Conservation (phyloP, 768 basidiomycete species). For the Calocera cornea region DNA sequence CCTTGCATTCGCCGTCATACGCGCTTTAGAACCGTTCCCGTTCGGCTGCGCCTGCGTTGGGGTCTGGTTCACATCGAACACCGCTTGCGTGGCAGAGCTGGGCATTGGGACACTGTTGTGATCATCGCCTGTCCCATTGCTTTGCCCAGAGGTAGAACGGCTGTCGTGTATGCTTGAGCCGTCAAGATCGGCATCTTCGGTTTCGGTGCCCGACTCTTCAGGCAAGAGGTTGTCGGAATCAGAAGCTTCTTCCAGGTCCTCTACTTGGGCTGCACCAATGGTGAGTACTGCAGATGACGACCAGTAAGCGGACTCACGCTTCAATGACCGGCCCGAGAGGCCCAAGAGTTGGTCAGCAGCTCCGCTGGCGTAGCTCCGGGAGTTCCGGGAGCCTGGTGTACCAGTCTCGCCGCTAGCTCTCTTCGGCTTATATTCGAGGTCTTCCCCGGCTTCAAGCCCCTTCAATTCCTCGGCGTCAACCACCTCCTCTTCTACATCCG, state of each 20-base stretch:
- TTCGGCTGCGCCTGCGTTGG: background rate
- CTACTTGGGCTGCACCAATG: slow-evolving; percentile 37
- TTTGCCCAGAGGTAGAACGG: background rate
- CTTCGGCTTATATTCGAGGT: slow-evolving; percentile 12
- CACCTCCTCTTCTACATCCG: slow-evolving; percentile 24
- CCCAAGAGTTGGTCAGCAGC: slow-evolving; percentile 76
- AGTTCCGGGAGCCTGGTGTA: slow-evolving; percentile 49
- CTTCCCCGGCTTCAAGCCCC: slow-evolving; percentile 10
- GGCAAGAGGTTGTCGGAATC: slow-evolving; percentile 46
- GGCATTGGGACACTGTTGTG: background rate
- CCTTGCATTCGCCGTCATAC: background rate
- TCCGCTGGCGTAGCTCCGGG: slow-evolving; percentile 66
- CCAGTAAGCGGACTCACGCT: slow-evolving; percentile 35
- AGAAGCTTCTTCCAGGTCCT: slow-evolving; percentile 41
- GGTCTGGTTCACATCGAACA: background rate
- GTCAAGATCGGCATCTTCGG: slow-evolving; percentile 22
- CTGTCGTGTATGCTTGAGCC: background rate
- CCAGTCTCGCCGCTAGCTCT: slow-evolving; percentile 10
- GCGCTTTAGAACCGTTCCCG: background rate
- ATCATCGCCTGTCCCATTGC: background rate
- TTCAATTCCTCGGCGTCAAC: slow-evolving; percentile 10
- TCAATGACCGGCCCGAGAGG: slow-evolving; percentile 51
- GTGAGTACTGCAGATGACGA: background rate
- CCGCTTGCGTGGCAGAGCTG: background rate
- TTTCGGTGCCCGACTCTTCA: slow-evolving; percentile 65